Evolutionary conservation across 1,139 yeast species (phyloP).

Genomic region (Nakaseomyces nivariensis): DNA sequence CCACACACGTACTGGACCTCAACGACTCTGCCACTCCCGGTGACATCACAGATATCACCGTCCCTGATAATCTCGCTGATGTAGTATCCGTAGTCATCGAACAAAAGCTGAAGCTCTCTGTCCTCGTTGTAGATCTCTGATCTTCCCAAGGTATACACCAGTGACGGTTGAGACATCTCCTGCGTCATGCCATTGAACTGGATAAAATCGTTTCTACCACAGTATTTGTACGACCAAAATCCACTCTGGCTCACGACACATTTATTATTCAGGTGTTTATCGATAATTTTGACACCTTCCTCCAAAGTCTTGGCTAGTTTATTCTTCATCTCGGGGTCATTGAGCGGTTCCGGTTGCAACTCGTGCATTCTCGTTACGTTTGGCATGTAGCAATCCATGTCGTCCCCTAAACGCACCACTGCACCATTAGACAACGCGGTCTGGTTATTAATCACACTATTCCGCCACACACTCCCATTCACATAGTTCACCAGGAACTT

Average conservation of each 20-base stretch:
- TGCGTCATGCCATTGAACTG: constrained; percentile 40
- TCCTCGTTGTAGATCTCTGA: constrained; percentile 24
- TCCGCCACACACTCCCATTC: constrained; percentile 13
- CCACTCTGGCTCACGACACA: constrained; percentile 36
- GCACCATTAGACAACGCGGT: constrained; percentile 13
- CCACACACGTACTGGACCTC: constrained; percentile 66
- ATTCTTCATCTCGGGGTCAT: constrained; percentile 8
- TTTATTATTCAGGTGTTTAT: constrained; percentile 22
- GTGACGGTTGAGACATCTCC: constrained; percentile 13
- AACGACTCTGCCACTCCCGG: constrained; percentile 49
- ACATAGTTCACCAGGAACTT: constrained; percentile 19
- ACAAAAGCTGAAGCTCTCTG: constrained; percentile 19
- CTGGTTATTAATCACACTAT: constrained; percentile 7
- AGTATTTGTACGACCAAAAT: constrained; percentile 58
- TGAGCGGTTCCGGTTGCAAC: constrained; percentile 6
- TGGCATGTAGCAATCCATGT: constrained; percentile 20
- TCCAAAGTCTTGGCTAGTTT: constrained; percentile 11
- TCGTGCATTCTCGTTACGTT: constrained; percentile 4
- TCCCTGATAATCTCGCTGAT: constrained; percentile 43
- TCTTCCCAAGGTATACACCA: constrained; percentile 40
- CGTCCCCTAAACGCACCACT: constrained; percentile 13
- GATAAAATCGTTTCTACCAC: constrained; percentile 44
- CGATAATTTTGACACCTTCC: constrained; percentile 21
- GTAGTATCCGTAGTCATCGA: constrained; percentile 34
- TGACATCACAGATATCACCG: constrained; percentile 70